Conservation (phyloP, 2,329 filamentous ascomycete species). For the Colletotrichum noveboracense region DNA sequence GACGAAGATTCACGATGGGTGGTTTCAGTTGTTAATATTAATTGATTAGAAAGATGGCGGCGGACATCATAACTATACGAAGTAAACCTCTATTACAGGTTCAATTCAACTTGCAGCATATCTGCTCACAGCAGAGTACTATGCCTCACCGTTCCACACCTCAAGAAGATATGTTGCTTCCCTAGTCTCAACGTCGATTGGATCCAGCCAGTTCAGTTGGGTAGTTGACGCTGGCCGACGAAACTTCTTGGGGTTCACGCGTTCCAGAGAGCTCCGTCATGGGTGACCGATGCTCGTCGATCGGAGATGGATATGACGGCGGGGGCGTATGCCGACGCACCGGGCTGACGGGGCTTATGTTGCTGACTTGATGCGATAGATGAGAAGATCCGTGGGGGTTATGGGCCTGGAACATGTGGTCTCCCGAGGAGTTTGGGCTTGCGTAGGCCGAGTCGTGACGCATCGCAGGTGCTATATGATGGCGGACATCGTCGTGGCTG, state of each 20-base stretch:
- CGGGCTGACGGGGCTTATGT: constrained; percentile 5
- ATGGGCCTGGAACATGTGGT: constrained; percentile 1
- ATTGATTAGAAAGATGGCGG: not conserved
- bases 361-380: not conserved
- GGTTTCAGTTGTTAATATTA: not conserved
- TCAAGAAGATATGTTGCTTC: not conserved
- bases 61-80: not conserved
- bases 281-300: not conserved
- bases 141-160: not conserved
- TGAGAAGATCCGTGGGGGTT: not conserved
- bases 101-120: not conserved
- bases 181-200: not conserved
- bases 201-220: not conserved
- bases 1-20: not conserved
- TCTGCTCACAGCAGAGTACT: not conserved
- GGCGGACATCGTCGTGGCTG: not conserved
- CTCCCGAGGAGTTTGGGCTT: not conserved
- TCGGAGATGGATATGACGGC: constrained; percentile 6
- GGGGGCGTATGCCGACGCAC: constrained; percentile 2
- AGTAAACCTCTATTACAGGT: not conserved
- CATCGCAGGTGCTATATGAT: not conserved
- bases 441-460: not conserved
- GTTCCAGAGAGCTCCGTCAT: constrained; percentile 3
- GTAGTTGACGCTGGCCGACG: not conserved
- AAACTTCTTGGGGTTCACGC: constrained; percentile 4